Evolutionary conservation across 768 basidiomycete genomes (phyloP), one percentile per base, ranked within the genome.

Genomic region (Lactarius trivialis): DNA sequence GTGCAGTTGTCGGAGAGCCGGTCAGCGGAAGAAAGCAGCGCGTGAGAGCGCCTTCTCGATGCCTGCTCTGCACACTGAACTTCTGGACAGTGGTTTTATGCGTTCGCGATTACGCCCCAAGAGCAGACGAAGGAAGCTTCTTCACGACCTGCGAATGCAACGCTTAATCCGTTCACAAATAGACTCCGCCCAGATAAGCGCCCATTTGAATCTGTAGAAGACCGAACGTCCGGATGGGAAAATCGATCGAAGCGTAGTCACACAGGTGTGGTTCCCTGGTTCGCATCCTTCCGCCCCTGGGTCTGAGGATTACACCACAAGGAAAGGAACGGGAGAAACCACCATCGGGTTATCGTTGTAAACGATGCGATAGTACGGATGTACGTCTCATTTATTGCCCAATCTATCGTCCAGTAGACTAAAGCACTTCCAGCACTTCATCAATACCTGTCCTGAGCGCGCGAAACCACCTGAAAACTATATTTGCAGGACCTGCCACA

Each of bases 61-160:
- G 34, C 55, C 54, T 19, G 26, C 36, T 48, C 30, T 61, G 37
- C 52, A 32, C 55, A 19, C 65, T 57, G 65, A 56, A 39, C 50
- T 59, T 41, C 0, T 9, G 50, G 60, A 21, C 67, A 98, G 95
- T 98, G 93, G 89, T 98, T 97, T 76, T 99, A 99, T 75, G 97
- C 97, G 2, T 98, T 98, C 73, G 86, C 84, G 28, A 89, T 99
- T 56, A 74, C 82, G 0, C 85, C 91, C 2, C 77, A 79, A 49
- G 72, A 76, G 26, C 68, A 77, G 5, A 67, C 72, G 28, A 73
- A 71, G 12, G 72, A 75, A 17, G 70, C 76, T 8, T 68, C 71
- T 15, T 71, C 77, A 21, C 78, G 70, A 5, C 89, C 90, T 17
- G 69, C 79, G 0, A 91, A 92, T 69, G 73, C 79, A 1, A 89